These are phyloP conservation scores for Neofusicoccum kwambonambiense DNA, from an alignment of 2,329 filamentous ascomycete species.

Conservation along the genomic window DNA sequence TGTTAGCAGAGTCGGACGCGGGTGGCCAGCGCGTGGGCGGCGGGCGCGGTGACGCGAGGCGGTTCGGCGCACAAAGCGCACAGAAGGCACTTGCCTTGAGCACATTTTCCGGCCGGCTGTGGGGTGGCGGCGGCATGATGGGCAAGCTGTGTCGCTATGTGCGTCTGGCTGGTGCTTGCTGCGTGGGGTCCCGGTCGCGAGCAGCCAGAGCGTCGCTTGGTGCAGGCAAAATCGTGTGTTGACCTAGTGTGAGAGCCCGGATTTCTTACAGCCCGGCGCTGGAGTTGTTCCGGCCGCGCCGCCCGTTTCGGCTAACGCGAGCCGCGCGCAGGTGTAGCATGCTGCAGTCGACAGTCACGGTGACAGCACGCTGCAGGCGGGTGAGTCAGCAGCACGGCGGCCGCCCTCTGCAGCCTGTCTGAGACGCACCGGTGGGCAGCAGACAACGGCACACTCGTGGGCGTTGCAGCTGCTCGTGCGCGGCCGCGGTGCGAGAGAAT, in stretches of 20 bases:
- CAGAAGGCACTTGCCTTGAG: slow-evolving; percentile 59
- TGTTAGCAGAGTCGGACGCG: slow-evolving; percentile 16
- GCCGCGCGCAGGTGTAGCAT: neutral
- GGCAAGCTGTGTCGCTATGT: slow-evolving; percentile 28
- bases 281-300: neutral
- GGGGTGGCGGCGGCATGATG: slow-evolving; percentile 88
- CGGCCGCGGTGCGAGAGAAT: neutral
- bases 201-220: slow-evolving; percentile 19
- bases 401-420: slow-evolving; percentile 1
- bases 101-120: slow-evolving; percentile 98
- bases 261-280: neutral
- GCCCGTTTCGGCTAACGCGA: neutral
- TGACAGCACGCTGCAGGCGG: neutral
- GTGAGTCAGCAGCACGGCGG: neutral
- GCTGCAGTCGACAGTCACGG: neutral
- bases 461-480: slow-evolving; percentile 4
- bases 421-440: neutral
- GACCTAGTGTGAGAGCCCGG: slow-evolving; percentile 3
- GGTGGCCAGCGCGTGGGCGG: neutral
- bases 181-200: slow-evolving; percentile 14
- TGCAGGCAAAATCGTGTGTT: neutral
- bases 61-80: slow-evolving; percentile 17
- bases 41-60: slow-evolving; percentile 24
- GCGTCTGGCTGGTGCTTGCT: slow-evolving; percentile 19
- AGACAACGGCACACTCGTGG: neutral